Conservation (phyloP, 1,284 basidiomycete species). For the Ceratobasidium sp. region DNA sequence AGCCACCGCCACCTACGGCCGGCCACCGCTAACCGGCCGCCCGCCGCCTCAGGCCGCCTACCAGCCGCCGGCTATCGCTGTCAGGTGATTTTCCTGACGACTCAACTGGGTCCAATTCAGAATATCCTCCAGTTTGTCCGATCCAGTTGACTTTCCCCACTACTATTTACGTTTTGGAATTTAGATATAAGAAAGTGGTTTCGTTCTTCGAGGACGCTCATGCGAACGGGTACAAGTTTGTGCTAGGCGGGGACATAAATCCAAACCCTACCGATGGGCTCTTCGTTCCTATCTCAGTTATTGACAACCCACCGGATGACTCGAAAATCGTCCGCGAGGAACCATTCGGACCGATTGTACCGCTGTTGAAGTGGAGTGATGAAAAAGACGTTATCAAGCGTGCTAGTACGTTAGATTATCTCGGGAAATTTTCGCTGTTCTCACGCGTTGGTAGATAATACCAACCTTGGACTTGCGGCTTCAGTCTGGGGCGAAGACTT, state of each 20-base stretch:
- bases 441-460: slow-evolving; percentile 22
- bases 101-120: slow-evolving; percentile 38
- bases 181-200: slow-evolving; percentile 11
- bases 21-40: no score
- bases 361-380: slow-evolving; percentile 42
- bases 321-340: slow-evolving; percentile 44
- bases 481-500: slow-evolving; percentile 37
- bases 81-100: no score
- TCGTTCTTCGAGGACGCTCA: slow-evolving; percentile 36
- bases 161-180: neutral
- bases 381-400: slow-evolving; percentile 41
- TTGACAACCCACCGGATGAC: slow-evolving; percentile 41
- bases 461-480: slow-evolving; percentile 20
- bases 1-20: no score
- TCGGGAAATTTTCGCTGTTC: neutral
- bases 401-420: slow-evolving; percentile 18
- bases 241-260: slow-evolving; percentile 22
- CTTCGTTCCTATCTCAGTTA: slow-evolving; percentile 36
- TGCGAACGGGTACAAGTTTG: slow-evolving; percentile 41
- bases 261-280: slow-evolving; percentile 31
- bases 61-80: no score
- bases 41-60: no score
- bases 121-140: slow-evolving; percentile 24
- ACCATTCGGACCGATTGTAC: slow-evolving; percentile 45
- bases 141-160: neutral